phyloP scores from a whole-genome alignment of 805 yeast species.

The Lipomyces yamanashiensis region DNA sequence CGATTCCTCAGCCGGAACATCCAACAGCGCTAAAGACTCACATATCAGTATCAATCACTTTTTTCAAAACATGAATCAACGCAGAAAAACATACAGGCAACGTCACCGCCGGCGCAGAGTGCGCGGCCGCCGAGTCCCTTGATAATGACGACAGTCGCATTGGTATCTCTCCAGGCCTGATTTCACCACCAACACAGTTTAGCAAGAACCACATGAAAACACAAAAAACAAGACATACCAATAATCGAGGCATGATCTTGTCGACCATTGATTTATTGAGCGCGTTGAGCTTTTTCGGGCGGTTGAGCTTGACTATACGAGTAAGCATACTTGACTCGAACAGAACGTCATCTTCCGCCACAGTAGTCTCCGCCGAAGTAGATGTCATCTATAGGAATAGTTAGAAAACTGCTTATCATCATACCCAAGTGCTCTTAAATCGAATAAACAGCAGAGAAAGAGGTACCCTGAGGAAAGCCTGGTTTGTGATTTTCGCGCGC shows the following conservation, averaged over 20 bases:
- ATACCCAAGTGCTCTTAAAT: background rate
- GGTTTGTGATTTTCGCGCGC: slow-evolving; percentile 33
- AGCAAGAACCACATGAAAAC: background rate
- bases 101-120: slow-evolving; percentile 97
- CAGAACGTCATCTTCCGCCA: slow-evolving; percentile 57
- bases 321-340: slow-evolving; percentile 67
- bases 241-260: slow-evolving; percentile 69
- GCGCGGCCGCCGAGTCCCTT: slow-evolving; percentile 67
- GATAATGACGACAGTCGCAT: slow-evolving; percentile 66
- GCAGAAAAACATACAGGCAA: slow-evolving; percentile 46
- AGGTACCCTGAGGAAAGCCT: slow-evolving; percentile 26
- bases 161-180: slow-evolving; percentile 53
- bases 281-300: slow-evolving; percentile 85
- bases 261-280: slow-evolving; percentile 75
- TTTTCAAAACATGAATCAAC: background rate
- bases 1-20: slow-evolving; percentile 45
- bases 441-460: background rate
- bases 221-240: slow-evolving; percentile 14
- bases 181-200: background rate
- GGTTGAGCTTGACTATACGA: slow-evolving; percentile 74
- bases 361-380: slow-evolving; percentile 9
- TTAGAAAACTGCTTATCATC: background rate
- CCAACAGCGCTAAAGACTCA: slow-evolving; percentile 59
- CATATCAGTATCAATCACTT: background rate
- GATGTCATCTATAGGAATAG: slow-evolving; percentile 11